A percentile compares a stretch with the other conserved stretches of the same genome.
phyloP scores from a whole-genome alignment of 73 alveolate genomes.

The Symbiodinium pilosum region DNA sequence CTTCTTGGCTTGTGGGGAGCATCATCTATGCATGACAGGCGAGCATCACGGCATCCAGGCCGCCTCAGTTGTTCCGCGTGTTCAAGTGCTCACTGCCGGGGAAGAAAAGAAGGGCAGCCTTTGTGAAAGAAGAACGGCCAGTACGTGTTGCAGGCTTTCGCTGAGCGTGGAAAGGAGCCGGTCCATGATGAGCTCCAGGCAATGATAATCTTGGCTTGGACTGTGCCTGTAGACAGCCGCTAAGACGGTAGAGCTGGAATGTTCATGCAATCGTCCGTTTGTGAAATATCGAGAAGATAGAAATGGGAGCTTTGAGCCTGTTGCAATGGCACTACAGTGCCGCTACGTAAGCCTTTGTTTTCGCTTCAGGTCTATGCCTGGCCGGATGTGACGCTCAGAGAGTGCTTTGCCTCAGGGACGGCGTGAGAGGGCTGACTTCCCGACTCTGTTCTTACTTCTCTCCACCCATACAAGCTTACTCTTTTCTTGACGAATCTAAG shows the following conservation, averaged over 20 bases:
- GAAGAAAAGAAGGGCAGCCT: neutral
- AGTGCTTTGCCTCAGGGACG: neutral
- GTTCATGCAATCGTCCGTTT: neutral
- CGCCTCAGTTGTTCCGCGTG: too few species aligned
- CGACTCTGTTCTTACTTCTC: too few species aligned
- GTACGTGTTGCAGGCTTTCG: slow-evolving; percentile 2
- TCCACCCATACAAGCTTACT: too few species aligned
- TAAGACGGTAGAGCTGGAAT: neutral
- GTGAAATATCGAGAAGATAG: too few species aligned
- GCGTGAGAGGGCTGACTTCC: too few species aligned
- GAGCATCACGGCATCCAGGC: slow-evolving; percentile 28
- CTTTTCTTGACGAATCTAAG: too few species aligned
- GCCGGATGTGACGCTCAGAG: slow-evolving; percentile 81
- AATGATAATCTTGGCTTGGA: too few species aligned
- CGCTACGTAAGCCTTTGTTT: too few species aligned
- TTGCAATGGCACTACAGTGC: too few species aligned
- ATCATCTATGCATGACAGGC: neutral
- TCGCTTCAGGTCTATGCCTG: slow-evolving; percentile 50
- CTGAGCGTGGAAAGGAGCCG: slow-evolving; percentile 93
- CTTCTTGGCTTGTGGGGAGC: slow-evolving; percentile 3
- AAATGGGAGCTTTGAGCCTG: too few species aligned
- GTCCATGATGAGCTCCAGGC: slow-evolving; percentile 81
- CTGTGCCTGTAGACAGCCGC: too few species aligned
- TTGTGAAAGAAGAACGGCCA: neutral
- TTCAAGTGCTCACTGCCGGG: too few species aligned